These are phyloP conservation scores for Xylaria sp. DNA, from an alignment of 2,329 filamentous ascomycete genomes.

Conservation along the genomic window DNA sequence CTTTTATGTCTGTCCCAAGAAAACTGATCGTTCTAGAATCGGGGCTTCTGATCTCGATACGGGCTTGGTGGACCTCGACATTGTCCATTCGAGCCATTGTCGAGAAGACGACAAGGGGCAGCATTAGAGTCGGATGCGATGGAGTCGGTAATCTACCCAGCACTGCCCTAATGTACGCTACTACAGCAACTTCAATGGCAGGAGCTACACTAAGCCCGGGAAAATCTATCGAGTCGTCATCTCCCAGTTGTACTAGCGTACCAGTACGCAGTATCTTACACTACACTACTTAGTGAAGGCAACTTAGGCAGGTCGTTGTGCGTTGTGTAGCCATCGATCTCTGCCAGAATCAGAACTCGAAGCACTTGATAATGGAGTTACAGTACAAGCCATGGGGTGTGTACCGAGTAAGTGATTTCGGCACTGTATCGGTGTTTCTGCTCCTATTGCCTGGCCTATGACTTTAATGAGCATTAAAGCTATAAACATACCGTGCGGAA, in stretches of 20 bases:
- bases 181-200: not conserved
- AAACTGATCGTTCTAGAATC: conserved; percentile 29
- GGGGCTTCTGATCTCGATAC: conserved; percentile 21
- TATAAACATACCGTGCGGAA: conserved; percentile 7
- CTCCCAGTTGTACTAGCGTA: not conserved
- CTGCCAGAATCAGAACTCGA: conserved; percentile 11
- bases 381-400: not conserved
- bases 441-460: not conserved
- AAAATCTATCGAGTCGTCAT: conserved; percentile 30
- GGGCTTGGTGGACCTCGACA: conserved; percentile 4
- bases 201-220: not conserved
- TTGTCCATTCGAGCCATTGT: no score
- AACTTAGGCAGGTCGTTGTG: no score
- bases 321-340: conserved; percentile 6
- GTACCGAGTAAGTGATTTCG: not conserved
- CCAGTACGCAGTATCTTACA: no score
- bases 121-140: not conserved
- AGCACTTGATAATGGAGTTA: not conserved
- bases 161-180: not conserved
- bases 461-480: no score
- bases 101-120: not conserved
- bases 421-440: not conserved
- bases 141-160: conserved; percentile 3
- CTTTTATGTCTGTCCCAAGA: conserved; percentile 4
- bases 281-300: no score